Evolutionary conservation across 2,329 filamentous ascomycete species (phyloP).

Genomic region (Colletotrichum musae): DNA sequence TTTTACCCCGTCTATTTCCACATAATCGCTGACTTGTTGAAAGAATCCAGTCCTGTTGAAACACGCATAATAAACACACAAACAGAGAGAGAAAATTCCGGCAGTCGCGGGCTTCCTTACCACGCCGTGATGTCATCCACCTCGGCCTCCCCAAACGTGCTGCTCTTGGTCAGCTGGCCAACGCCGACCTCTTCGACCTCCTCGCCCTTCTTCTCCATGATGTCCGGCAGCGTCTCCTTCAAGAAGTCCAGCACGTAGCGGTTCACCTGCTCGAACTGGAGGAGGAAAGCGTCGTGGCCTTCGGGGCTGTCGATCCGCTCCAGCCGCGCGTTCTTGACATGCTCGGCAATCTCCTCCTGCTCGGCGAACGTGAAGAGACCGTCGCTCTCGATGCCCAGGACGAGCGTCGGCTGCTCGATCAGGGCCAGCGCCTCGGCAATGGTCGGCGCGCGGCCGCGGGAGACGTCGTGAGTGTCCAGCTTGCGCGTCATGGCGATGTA

Average conservation of each 20-base stretch:
- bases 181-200: slow-evolving; percentile 64
- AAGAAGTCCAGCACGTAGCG: slow-evolving; percentile 87
- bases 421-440: slow-evolving; percentile 82
- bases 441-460: slow-evolving; percentile 77
- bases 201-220: slow-evolving; percentile 78
- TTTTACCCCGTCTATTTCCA: slow-evolving; percentile 24
- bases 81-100: background rate
- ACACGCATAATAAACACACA: slow-evolving; percentile 3
- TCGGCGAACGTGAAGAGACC: slow-evolving; percentile 98
- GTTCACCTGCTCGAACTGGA: slow-evolving; percentile 99
- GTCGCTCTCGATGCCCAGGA: slow-evolving; percentile 95
- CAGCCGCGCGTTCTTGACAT: slow-evolving; percentile 82
- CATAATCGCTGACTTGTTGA: slow-evolving; percentile 39
- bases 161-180: slow-evolving; percentile 82
- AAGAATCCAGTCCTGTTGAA: slow-evolving; percentile 38
- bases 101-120: slow-evolving; percentile 59
- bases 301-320: slow-evolving; percentile 94
- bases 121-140: slow-evolving; percentile 97
- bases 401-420: slow-evolving; percentile 90
- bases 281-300: slow-evolving; percentile 94
- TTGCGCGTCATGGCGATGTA: slow-evolving; percentile 99
- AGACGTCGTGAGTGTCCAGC: slow-evolving; percentile 96
- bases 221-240: slow-evolving; percentile 85
- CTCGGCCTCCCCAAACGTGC: slow-evolving; percentile 95
- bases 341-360: slow-evolving; percentile 89